Percentiles rank a stretch among this genome's conserved stretches.
These are phyloP conservation scores for Artemisia princeps DNA, from an alignment of 140 eudicot genomes.

Conservation along the genomic window DNA sequence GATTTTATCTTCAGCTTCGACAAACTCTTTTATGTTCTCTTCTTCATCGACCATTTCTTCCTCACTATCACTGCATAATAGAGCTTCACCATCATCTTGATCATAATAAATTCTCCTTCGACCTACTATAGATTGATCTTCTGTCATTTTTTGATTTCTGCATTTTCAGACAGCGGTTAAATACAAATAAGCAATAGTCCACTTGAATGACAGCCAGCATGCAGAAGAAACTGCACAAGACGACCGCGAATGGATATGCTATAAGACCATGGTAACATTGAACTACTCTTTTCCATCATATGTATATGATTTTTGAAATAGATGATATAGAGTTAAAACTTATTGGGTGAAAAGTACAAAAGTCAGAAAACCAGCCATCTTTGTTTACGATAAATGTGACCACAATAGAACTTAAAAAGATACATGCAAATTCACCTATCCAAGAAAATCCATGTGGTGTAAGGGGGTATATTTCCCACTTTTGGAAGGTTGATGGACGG, in stretches of 20 bases:
- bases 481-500: slow-evolving; percentile 60
- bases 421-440: slow-evolving; percentile 46
- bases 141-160: slow-evolving; percentile 93
- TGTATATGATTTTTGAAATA: no score
- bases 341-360: not conserved
- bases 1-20: slow-evolving; percentile 70
- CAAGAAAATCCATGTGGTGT: slow-evolving; percentile 77
- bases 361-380: not conserved
- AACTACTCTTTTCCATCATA: no score
- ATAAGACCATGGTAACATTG: not conserved
- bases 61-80: slow-evolving; percentile 88
- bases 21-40: slow-evolving; percentile 64
- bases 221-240: slow-evolving; percentile 10
- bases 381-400: no score
- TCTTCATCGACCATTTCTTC: slow-evolving; percentile 69
- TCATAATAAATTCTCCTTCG: slow-evolving; percentile 90
- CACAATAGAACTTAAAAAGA: no score
- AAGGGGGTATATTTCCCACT: slow-evolving; percentile 57
- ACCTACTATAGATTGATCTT: slow-evolving; percentile 87
- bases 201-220: not conserved
- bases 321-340: no score
- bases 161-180: slow-evolving; percentile 17
- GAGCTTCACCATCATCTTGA: slow-evolving; percentile 75
- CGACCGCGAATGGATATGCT: not conserved
- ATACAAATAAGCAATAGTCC: slow-evolving; percentile 3